Conservation (phyloP, 2,329 filamentous ascomycete species). For the Hypoxylon sp. region DNA sequence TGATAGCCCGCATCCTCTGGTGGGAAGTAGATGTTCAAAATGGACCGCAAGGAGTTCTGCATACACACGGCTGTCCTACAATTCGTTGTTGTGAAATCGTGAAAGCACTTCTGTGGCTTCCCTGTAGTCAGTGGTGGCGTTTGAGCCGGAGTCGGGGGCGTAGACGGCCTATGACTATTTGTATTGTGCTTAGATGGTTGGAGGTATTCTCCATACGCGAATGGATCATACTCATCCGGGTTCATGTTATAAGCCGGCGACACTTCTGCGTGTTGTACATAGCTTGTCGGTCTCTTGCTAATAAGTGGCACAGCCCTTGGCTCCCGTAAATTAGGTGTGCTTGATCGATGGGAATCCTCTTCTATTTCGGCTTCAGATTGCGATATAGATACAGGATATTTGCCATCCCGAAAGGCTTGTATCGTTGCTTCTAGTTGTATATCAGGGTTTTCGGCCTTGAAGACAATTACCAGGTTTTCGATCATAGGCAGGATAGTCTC, state of each 20-base stretch:
- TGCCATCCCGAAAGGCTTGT: conserved; percentile 61
- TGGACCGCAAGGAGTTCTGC: conserved; percentile 70
- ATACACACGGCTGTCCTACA: conserved; percentile 66
- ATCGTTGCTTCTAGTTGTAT: conserved; percentile 64
- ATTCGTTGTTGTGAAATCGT: conserved; percentile 60
- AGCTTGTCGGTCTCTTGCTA: conserved; percentile 26
- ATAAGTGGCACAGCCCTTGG: conserved; percentile 11
- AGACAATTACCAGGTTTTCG: conserved; percentile 71
- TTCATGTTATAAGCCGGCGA: conserved; percentile 41
- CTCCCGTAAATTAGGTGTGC: conserved; percentile 17
- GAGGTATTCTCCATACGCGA: conserved; percentile 51
- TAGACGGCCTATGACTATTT: conserved; percentile 28
- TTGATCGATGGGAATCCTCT: conserved; percentile 20
- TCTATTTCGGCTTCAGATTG: conserved; percentile 37
- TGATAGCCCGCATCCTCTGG: conserved; percentile 63
- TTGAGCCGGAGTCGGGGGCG: conserved; percentile 61
- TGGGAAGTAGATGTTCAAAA: conserved; percentile 68
- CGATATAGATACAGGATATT: conserved; percentile 53
- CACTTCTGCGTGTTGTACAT: conserved; percentile 30
- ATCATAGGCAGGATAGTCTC: conserved; percentile 65
- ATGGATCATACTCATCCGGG: conserved; percentile 65
- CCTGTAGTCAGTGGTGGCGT: conserved; percentile 58
- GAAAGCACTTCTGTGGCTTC: conserved; percentile 59
- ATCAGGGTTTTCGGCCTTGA: conserved; percentile 63
- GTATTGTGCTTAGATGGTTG: conserved; percentile 27